phyloP scores from a whole-genome alignment of 371 early-diverging fungal species.

The Mucor circinelloides region DNA sequence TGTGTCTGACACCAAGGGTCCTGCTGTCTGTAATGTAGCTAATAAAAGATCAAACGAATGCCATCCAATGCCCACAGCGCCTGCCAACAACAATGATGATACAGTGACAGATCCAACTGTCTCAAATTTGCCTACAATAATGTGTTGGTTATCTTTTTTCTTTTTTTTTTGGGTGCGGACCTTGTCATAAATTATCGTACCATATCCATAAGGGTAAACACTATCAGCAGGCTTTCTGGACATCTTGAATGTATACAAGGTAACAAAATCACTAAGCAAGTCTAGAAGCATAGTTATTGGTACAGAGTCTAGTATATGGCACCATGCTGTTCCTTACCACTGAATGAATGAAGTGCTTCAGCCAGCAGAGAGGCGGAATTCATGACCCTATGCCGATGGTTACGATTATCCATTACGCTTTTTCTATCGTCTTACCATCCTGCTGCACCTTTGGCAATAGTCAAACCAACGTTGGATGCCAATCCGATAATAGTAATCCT shows the following conservation, averaged over 20 bases:
- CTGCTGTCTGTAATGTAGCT: conserved; percentile 23
- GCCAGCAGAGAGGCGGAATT: conserved; percentile 75
- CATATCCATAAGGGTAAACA: conserved; percentile 69
- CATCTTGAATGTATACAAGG: conserved; percentile 69
- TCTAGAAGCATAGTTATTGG: conserved; percentile 30
- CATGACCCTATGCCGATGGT: conserved; percentile 46
- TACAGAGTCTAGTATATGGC: background rate
- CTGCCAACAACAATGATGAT: conserved; percentile 62
- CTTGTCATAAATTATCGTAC: conserved; percentile 44
- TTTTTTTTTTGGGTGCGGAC: background rate
- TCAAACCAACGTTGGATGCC: conserved; percentile 64
- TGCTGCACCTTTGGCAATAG: conserved; percentile 67
- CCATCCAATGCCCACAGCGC: conserved; percentile 65
- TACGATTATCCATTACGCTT: background rate
- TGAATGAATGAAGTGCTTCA: conserved; percentile 70
- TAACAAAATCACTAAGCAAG: conserved; percentile 69
- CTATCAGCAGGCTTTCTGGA: conserved; percentile 65
- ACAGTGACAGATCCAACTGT: conserved; percentile 72
- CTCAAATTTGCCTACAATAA: conserved; percentile 60
- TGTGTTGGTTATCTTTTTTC: background rate
- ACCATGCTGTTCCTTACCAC: conserved; percentile 39
- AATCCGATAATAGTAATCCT: conserved; percentile 70
- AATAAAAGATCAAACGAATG: conserved; percentile 66
- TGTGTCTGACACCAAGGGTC: conserved; percentile 5
- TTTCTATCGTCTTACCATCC: conserved; percentile 47